Evolutionary conservation across 2,329 filamentous ascomycete species (phyloP), one percentile per base, ranked within the genome.

Genomic region (Colletotrichum scovillei): DNA sequence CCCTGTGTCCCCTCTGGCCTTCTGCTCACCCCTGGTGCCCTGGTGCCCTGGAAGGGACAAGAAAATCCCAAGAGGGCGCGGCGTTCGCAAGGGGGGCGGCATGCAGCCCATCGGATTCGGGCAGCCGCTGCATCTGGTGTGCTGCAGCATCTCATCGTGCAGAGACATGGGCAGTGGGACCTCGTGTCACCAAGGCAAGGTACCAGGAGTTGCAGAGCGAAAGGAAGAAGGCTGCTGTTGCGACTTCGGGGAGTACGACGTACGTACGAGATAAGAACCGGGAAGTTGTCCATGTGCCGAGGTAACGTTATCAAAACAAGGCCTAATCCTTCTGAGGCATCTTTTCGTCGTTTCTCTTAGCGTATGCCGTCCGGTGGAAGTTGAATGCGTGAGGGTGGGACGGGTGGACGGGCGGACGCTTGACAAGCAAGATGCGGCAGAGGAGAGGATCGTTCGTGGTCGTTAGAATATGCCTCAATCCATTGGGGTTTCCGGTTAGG

Each of bases 121-220:
- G 26, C 24, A n/a, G 42, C 66, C 42, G 70, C 69, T 49, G 32
- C 49, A 68, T 68, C 64, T 72, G 49, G 42, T 59, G 5, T 55
- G 59, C 42, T 64, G 66, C 69, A 72, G 69, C 65, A 46, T 6
- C n/a, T 66, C 59, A 46, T 35, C n/a, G 28, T 67, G 55, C 24
- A 46, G 12, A 9, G 42, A 46, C 42, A 30, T 49, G 11, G 11
- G 42, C 16, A 28, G 59, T 16, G 5, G 24, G 38, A 42, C 38
- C 38, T 42, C 6, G 16, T 42, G 16, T 19, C 16, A 42, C 5
- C 26, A 26, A 49, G 3, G 9, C 6, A 32, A 49, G 42, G 42
- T 49, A 49, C 42, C 19, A 49, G 42, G 19, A 49, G 19, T 19
- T 42, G 38, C 16, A 42, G 19, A 49, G 42, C 42, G 42, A 11